Percentiles rank a stretch among this genome's conserved stretches.
Evolutionary conservation across 1,284 basidiomycete genomes (phyloP).

Genomic region (Ustilago cynodontis): DNA sequence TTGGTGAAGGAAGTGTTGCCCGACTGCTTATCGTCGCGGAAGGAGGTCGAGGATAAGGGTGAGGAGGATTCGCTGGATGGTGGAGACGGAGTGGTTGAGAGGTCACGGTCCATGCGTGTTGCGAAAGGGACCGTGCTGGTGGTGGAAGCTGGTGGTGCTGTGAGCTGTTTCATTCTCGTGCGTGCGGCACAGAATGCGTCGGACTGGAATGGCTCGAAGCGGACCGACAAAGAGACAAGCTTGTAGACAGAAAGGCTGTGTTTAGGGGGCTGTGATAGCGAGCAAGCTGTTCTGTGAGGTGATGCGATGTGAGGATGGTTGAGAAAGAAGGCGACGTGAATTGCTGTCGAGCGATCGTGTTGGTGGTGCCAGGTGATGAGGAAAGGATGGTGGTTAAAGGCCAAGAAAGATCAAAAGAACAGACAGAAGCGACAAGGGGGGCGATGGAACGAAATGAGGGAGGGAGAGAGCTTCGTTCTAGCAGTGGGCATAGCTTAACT

Average conservation of each 20-base stretch:
- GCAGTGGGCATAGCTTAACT: no score
- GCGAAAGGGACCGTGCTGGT: neutral
- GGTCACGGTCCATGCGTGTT: neutral
- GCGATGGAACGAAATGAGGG: no score
- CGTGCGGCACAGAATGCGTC: conserved; percentile 15
- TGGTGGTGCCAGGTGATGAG: neutral
- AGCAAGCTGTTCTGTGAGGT: no score
- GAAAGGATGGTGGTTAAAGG: neutral
- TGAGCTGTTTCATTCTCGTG: conserved; percentile 18
- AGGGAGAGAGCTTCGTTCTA: neutral
- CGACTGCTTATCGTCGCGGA: neutral
- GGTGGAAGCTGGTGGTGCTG: conserved; percentile 7
- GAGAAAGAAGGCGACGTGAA: neutral
- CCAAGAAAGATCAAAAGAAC: neutral
- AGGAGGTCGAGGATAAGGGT: neutral
- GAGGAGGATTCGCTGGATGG: conserved; percentile 24
- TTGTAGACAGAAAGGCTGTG: neutral
- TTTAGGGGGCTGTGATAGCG: neutral
- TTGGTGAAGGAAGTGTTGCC: conserved; percentile 8
- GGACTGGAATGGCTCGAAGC: conserved; percentile 26
- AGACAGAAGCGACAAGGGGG: no score
- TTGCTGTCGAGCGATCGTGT: neutral
- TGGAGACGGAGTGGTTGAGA: conserved; percentile 25
- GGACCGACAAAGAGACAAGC: neutral
- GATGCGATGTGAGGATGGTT: neutral